Percentiles rank a stretch among this genome's conserved stretches.
Evolutionary conservation across 371 early-diverging fungal genomes (phyloP).

Genomic region (Quaeritorhiza haematococci): DNA sequence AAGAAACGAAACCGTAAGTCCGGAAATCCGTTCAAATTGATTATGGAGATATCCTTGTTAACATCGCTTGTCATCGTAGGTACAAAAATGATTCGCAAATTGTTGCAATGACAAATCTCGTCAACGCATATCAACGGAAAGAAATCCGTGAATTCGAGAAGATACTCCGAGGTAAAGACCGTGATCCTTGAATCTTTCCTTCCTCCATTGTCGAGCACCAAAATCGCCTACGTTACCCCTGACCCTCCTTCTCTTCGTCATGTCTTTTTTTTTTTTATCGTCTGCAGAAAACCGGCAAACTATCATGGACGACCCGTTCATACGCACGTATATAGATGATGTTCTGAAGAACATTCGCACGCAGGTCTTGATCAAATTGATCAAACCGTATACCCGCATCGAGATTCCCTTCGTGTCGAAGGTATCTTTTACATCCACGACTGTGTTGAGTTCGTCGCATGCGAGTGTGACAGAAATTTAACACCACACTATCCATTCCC

Average conservation of each 20-base stretch:
- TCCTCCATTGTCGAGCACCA: background rate
- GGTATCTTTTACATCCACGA: slow-evolving; percentile 34
- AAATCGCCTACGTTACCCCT: background rate
- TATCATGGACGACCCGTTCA: slow-evolving; percentile 88
- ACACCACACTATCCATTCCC: no score
- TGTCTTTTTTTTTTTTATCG: no score
- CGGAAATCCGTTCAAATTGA: background rate
- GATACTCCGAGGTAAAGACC: slow-evolving; percentile 55
- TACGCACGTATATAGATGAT: slow-evolving; percentile 82
- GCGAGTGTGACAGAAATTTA: no score
- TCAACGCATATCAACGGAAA: slow-evolving; percentile 82
- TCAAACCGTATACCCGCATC: slow-evolving; percentile 88
- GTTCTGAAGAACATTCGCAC: slow-evolving; percentile 84
- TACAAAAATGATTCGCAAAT: slow-evolving; percentile 88
- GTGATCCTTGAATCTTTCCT: background rate
- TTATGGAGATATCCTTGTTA: slow-evolving; percentile 2
- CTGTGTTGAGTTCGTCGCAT: no score
- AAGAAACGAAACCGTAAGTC: slow-evolving; percentile 86
- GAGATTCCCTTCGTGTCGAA: slow-evolving; percentile 72
- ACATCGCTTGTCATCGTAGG: slow-evolving; percentile 23
- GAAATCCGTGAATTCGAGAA: slow-evolving; percentile 84
- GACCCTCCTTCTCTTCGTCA: background rate
- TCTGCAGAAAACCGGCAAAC: slow-evolving; percentile 57
- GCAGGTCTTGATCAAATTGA: slow-evolving; percentile 75
- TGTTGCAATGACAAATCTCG: slow-evolving; percentile 85